A percentile compares a stretch with the other conserved stretches of the same genome.
These are phyloP conservation scores for Neoboletus brunneissimus DNA, from an alignment of 768 basidiomycete genomes.

Conservation along the genomic window DNA sequence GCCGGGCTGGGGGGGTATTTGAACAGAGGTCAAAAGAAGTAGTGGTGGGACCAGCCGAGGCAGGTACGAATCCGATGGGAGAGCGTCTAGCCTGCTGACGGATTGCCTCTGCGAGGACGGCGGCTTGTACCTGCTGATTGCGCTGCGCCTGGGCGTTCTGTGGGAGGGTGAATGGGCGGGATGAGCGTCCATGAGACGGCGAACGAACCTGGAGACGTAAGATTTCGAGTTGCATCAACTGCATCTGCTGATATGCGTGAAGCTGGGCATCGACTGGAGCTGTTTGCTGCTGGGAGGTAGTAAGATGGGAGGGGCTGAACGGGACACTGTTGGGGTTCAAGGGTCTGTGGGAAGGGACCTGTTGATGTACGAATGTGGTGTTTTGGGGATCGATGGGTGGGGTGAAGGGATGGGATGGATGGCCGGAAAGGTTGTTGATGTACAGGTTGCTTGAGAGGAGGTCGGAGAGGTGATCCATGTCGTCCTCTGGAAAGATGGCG, in stretches of 20 bases:
- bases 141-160: conserved; percentile 67
- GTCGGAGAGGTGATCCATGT: conserved; percentile 60
- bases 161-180: conserved; percentile 11
- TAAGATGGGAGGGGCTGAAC: conserved; percentile 43
- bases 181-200: not conserved
- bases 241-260: conserved; percentile 68
- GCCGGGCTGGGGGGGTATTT: conserved; percentile 58
- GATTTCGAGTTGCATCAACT: conserved; percentile 83
- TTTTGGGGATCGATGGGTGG: conserved; percentile 67
- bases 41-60: conserved; percentile 69
- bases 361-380: conserved; percentile 66
- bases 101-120: conserved; percentile 58
- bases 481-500: conserved; percentile 46
- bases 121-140: conserved; percentile 62
- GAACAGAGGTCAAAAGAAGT: conserved; percentile 65
- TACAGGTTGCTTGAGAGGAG: conserved; percentile 52
- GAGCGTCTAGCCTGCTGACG: conserved; percentile 46
- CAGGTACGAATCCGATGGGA: conserved; percentile 41
- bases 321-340: conserved; percentile 51
- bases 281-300: conserved; percentile 39
- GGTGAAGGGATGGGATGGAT: conserved; percentile 55
- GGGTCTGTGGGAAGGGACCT: conserved; percentile 50
- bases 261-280: conserved; percentile 45
- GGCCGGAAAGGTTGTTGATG: conserved; percentile 37
- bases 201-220: conserved; percentile 70